Conservation (phyloP, 768 basidiomycete genomes). For the Harrya chromipes region DNA sequence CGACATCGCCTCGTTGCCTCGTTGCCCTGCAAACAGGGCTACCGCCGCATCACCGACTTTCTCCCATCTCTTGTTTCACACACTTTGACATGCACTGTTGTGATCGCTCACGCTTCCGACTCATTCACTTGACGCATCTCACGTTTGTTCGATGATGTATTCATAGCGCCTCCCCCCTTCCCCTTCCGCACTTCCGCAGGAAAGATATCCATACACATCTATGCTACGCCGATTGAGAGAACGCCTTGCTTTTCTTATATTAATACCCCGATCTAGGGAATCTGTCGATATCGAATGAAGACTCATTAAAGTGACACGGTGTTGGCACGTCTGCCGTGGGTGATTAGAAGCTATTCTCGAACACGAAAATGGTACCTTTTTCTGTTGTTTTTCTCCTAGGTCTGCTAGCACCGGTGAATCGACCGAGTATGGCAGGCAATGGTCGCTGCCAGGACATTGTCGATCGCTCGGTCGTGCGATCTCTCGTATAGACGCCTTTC, state of each 20-base stretch:
- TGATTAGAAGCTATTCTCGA: no score
- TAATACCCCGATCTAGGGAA: constrained; percentile 8
- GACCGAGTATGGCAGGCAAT: no score
- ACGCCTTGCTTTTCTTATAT: background rate
- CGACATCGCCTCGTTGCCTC: background rate
- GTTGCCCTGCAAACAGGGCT: background rate
- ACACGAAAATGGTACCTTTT: no score
- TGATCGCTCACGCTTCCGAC: constrained; percentile 7
- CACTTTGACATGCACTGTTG: constrained; percentile 1
- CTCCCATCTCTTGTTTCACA: constrained; percentile 4
- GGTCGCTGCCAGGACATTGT: no score
- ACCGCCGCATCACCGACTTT: background rate
- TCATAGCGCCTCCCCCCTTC: constrained; percentile 8
- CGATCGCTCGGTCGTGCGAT: no score
- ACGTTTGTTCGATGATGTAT: constrained; percentile 22
- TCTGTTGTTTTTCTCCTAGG: no score
- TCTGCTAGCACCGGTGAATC: no score
- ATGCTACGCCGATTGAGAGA: no score
- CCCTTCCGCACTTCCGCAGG: background rate
- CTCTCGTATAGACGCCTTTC: no score
- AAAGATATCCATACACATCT: background rate
- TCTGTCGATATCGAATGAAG: constrained; percentile 3
- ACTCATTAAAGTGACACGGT: no score
- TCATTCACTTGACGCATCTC: constrained; percentile 19
- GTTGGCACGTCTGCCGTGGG: no score